Base-by-base conservation (phyloP, 805 yeast genomes). In the Schwanniomyces yamadae region DNA sequence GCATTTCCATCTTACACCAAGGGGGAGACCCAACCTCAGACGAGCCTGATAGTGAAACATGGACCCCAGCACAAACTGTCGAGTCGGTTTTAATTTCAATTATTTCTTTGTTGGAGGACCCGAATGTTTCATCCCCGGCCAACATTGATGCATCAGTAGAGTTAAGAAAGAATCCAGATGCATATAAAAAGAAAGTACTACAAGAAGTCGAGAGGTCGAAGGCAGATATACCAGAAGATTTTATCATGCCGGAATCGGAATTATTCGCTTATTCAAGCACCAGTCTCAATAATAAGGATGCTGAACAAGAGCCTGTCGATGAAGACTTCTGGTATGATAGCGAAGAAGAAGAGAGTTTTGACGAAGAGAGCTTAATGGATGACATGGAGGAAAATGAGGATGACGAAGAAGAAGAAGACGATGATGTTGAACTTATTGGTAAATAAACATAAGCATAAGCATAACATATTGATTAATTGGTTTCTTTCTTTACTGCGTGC, bases 121-220 rank as follows among this genome's bases (percentile, higher is more conserved):
- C 98, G 36, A 91, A 91, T 64, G 82, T 86, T 40, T 77, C 80
- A 42, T 86, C 96, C 1, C 97, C 98, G 5, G 98, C 98, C 5
- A 91, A 91, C 60, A 90, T 91, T 33, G 98, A 91, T 60, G 98
- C 98, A 12, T 85, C 95, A 13, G 88, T 89, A 28, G 86, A 84
- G 50, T 89, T 87, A 77, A 75, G 95, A 52, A 87, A 85, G 52
- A 78, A 84, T 59, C 82, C 82, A 19, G 87, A 81, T 17, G 80
- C 77, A 30, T 91, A 88, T 65, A 77, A 78, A 57, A 79, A 75
- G 52, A 78, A 78, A 54, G 95, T 89, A 4, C 72, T 77, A 42
- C 77, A 81, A 51, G 95, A 88, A 52, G 96, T 89, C 20, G 88
- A 82, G 55, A 71, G 84, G 50, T 84, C 95, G 26, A 84, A 84